Evolutionary conservation across 768 basidiomycete genomes (phyloP), one percentile per base, ranked within the genome.

Genomic region (Rhodotorula paludigena): DNA sequence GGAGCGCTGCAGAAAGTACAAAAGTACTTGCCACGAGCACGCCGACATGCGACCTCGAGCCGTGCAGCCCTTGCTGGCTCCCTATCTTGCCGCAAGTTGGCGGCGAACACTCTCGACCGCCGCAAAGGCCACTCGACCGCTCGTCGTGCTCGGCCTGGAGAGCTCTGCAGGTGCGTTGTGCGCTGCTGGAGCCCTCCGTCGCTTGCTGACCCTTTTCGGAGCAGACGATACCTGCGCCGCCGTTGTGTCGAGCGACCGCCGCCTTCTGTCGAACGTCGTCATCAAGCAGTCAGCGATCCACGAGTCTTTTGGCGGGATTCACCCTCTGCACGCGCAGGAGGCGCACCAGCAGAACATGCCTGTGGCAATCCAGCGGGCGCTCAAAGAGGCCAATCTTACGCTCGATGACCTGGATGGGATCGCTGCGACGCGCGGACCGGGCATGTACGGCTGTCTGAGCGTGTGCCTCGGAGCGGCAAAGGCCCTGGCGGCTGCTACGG

Each of bases 201-300:
- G 12, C 35, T 1, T 5, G n/a, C 36, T 52, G 23, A 59, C 57
- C 3, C 38, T 14, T 28, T 30, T 20, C 45, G 9, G 7, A n/a
- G 21, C 71, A 55, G 94, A 99, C 77, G 96, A 98, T 76, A 89
- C 92, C 2, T 94, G 92, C 74, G 90, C 87, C 23, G 88, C 93
- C 1, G 82, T 98, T 57, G 88, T 99, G 42, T 83, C 84, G 28
- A 88, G 87, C 2, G 80, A 83, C 14, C 83, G 75, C 82, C 57
- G 73, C 47, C 78, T 98, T 47, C 84, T 89, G 60, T 87, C 90
- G 5, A 94, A 92, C 77, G 84, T 97, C 9, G 87, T 98, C 67
- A 80, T 90, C 45, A 90, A 88, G 76, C 93, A 98, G 76, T 83
- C 89, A 68, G 75, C 82, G 47, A 75, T 76, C 21, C 70, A 70